Conservation (phyloP, 164 flowering plant genomes). For the Sextonia rubra region DNA sequence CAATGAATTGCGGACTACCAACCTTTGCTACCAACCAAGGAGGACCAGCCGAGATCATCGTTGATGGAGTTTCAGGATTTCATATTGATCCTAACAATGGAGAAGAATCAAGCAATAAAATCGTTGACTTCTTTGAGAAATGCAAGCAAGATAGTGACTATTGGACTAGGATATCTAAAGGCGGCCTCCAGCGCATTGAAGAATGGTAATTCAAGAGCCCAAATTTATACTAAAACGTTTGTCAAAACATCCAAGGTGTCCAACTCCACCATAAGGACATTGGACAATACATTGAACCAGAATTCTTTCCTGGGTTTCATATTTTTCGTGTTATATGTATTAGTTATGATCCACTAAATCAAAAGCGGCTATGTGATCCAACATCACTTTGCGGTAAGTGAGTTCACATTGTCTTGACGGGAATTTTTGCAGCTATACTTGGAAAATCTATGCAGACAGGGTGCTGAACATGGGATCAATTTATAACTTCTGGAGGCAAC, state of each 20-base stretch:
- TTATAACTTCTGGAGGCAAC: constrained; percentile 76
- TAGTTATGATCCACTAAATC: neutral
- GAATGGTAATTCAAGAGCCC: constrained; percentile 54
- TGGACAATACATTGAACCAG: neutral
- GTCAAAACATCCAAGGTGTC: neutral
- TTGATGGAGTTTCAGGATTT: constrained; percentile 84
- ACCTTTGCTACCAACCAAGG: constrained; percentile 95
- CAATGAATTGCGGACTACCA: constrained; percentile 92
- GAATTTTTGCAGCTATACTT: constrained; percentile 72
- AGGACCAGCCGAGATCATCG: constrained; percentile 91
- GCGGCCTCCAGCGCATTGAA: constrained; percentile 62
- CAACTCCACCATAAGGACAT: neutral
- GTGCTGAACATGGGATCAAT: constrained; percentile 82
- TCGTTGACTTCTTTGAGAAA: constrained; percentile 81
- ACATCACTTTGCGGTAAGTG: too few relatives aligned
- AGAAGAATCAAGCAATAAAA: constrained; percentile 69
- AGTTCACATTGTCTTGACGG: neutral
- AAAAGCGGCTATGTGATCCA: neutral
- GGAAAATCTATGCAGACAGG: constrained; percentile 95
- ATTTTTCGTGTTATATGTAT: neutral
- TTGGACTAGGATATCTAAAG: constrained; percentile 63
- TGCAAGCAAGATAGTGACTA: constrained; percentile 56
- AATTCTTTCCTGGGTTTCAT: neutral
- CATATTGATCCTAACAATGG: constrained; percentile 85
- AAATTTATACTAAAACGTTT: neutral